Percentiles rank a stretch among this genome's conserved stretches.
Evolutionary conservation across 805 yeast species (phyloP).

Genomic region (Aciculoconidium aculeatum): DNA sequence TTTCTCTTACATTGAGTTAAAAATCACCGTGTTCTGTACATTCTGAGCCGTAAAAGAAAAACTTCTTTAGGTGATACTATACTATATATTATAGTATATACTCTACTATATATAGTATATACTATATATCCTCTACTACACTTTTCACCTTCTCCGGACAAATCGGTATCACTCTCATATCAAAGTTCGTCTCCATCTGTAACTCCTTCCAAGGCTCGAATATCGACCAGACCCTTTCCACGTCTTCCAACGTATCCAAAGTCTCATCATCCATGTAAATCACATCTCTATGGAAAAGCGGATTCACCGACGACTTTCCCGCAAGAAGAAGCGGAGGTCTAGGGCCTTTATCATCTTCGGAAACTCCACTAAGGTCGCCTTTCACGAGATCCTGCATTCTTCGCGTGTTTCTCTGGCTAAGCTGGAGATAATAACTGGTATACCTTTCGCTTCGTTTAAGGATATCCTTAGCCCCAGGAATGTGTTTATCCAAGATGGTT

Average conservation of each 20-base stretch:
- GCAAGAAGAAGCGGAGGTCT: slow-evolving; percentile 31
- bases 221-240: slow-evolving; percentile 37
- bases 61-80: not conserved
- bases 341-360: slow-evolving; percentile 32
- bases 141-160: slow-evolving; percentile 13
- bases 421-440: not conserved
- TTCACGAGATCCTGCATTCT: slow-evolving; percentile 15
- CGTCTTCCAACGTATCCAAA: no score
- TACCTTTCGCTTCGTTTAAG: not conserved
- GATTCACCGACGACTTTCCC: slow-evolving; percentile 23
- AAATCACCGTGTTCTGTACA: no score
- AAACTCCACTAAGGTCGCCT: slow-evolving; percentile 24
- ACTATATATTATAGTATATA: no score
- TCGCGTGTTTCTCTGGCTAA: not conserved
- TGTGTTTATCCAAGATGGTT: no score
- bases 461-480: no score
- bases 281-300: no score
- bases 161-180: slow-evolving; percentile 35
- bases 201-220: slow-evolving; percentile 44
- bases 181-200: slow-evolving; percentile 32
- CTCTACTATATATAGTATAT: no score
- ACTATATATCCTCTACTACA: not conserved
- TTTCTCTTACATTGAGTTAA: no score
- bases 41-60: not conserved
- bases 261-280: no score